Percentiles rank a stretch among this genome's conserved stretches.
These are phyloP conservation scores for Citropsis articulata DNA, from an alignment of 345 rosid species.

Conservation along the genomic window DNA sequence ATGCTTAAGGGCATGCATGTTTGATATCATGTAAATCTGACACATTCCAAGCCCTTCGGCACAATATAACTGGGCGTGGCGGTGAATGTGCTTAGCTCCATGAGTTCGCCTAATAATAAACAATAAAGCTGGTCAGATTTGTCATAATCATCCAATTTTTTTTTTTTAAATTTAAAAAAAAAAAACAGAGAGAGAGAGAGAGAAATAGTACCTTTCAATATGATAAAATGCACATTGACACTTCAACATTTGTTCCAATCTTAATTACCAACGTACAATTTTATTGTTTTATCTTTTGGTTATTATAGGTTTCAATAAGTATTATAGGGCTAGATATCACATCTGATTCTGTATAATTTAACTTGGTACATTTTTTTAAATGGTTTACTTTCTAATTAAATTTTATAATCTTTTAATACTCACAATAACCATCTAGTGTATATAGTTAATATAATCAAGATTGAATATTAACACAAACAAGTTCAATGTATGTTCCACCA, in stretches of 20 bases:
- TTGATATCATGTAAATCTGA: no score
- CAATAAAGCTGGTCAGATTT: no score
- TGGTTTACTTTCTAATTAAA: slow-evolving; percentile 4
- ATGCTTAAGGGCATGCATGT: no score
- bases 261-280: background rate
- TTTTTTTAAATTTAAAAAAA: background rate
- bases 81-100: no score
- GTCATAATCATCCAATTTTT: background rate
- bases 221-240: background rate
- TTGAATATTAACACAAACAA: background rate
- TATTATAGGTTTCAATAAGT: background rate
- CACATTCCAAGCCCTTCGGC: no score
- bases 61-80: no score
- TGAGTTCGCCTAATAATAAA: no score
- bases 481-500: slow-evolving; percentile 20
- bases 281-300: background rate
- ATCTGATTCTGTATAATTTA: background rate
- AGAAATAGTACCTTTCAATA: background rate
- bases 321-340: background rate
- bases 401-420: background rate
- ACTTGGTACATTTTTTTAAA: background rate
- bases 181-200: background rate
- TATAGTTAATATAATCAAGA: slow-evolving; percentile 11
- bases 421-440: background rate
- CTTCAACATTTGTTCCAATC: background rate